phyloP scores from a whole-genome alignment of 495 filamentous ascomycete genomes.

The Penicillium goetzii region DNA sequence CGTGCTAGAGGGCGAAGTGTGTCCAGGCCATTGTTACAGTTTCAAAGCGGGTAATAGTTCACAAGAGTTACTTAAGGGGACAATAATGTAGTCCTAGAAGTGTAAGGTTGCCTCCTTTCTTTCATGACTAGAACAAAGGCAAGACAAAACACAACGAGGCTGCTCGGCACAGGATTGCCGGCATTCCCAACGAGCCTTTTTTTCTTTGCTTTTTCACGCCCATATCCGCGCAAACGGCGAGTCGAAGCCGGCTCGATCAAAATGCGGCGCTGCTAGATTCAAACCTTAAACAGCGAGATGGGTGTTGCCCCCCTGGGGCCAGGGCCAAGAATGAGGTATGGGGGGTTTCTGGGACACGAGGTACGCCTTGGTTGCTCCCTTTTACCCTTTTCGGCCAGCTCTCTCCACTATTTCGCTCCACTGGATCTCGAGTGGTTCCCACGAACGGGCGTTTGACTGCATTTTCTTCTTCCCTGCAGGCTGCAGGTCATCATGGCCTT shows the following conservation, averaged over 20 bases:
- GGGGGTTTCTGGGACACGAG: constrained; percentile 26
- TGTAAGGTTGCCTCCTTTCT: background rate
- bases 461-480: constrained; percentile 33
- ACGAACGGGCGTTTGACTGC: constrained; percentile 23
- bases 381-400: constrained; percentile 27
- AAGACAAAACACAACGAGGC: background rate
- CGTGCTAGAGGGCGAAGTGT: constrained; percentile 7
- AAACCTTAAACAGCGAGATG: constrained; percentile 21
- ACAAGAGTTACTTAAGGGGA: background rate
- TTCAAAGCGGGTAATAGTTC: background rate
- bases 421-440: constrained; percentile 19
- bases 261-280: constrained; percentile 6
- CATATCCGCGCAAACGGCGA: constrained; percentile 25
- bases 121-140: background rate
- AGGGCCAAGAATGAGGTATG: constrained; percentile 27
- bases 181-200: constrained; percentile 6
- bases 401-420: constrained; percentile 17
- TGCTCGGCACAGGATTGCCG: constrained; percentile 6
- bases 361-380: constrained; percentile 18
- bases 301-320: background rate
- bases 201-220: constrained; percentile 18
- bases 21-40: constrained; percentile 1
- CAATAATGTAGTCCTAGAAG: background rate
- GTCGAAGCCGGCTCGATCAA: constrained; percentile 15
- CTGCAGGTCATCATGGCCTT: constrained; percentile 25